phyloP scores from a whole-genome alignment of 176 grass and related monocot species.

The Puya raimondii region DNA sequence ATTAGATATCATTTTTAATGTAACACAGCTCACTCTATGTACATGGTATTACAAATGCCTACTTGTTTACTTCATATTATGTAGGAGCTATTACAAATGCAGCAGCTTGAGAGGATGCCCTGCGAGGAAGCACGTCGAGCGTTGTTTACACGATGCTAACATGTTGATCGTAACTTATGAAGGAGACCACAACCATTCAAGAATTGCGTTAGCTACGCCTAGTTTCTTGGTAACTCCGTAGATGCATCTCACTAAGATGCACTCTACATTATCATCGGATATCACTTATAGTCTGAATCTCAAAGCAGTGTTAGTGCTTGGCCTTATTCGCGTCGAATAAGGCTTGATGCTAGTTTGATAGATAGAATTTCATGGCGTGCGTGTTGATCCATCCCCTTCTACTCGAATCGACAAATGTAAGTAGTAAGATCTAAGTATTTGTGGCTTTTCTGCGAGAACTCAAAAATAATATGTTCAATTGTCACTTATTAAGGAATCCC shows the following conservation, averaged over 20 bases:
- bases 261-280: too few species aligned
- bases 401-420: too few species aligned
- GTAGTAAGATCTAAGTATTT: too few species aligned
- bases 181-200: slow-evolving; percentile 14
- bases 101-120: slow-evolving; percentile 15
- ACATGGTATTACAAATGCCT: background rate
- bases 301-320: too few species aligned
- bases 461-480: too few species aligned
- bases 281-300: too few species aligned
- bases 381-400: too few species aligned
- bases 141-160: background rate
- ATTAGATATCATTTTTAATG: background rate
- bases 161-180: slow-evolving; percentile 16
- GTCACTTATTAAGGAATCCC: too few species aligned
- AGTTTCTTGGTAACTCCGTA: background rate
- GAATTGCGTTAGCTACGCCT: background rate
- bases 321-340: too few species aligned
- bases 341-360: too few species aligned
- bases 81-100: slow-evolving; percentile 25
- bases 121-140: slow-evolving; percentile 15
- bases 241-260: background rate
- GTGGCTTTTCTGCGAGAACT: too few species aligned
- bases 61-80: background rate
- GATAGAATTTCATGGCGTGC: too few species aligned
- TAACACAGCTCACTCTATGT: background rate